These are phyloP conservation scores for Pleodorina starrii DNA, from an alignment of 139 green algal species.

Conservation along the genomic window DNA sequence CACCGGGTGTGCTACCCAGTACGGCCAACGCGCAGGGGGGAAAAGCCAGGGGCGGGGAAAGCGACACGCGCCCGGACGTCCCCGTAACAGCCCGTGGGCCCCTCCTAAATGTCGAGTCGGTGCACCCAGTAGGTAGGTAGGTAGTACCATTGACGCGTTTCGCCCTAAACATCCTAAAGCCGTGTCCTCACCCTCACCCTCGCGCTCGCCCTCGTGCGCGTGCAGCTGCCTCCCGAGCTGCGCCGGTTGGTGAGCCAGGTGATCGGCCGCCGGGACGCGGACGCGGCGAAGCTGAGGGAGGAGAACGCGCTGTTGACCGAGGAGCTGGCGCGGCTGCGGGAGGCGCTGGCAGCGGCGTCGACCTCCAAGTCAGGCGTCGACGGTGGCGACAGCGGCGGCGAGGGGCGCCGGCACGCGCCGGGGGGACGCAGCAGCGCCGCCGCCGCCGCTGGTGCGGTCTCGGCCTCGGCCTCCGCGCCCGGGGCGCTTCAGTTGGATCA, in stretches of 20 bases:
- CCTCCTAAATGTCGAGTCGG: background rate
- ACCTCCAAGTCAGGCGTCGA: background rate
- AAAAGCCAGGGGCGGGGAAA: background rate
- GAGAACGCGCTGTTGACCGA: background rate
- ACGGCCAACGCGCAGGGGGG: background rate
- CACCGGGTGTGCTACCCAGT: no score
- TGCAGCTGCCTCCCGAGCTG: conserved; percentile 7
- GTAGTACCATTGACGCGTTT: background rate
- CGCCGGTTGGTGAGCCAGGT: background rate
- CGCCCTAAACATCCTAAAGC: background rate
- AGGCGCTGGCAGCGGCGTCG: background rate
- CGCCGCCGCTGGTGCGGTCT: background rate
- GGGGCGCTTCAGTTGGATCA: background rate
- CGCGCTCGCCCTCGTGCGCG: background rate
- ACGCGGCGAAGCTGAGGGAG: conserved; percentile 1
- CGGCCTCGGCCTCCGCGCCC: background rate
- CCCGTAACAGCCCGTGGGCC: background rate
- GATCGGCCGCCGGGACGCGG: background rate
- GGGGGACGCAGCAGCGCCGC: background rate
- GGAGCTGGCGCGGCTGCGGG: background rate
- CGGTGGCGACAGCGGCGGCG: no score
- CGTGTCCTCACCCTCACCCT: background rate
- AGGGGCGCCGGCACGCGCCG: background rate
- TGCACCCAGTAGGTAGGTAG: background rate
- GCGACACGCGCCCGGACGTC: no score